Percentiles rank a stretch among this genome's conserved stretches.
These are phyloP conservation scores for Cadophora malorum DNA, from an alignment of 2,329 filamentous ascomycete genomes.

Conservation along the genomic window DNA sequence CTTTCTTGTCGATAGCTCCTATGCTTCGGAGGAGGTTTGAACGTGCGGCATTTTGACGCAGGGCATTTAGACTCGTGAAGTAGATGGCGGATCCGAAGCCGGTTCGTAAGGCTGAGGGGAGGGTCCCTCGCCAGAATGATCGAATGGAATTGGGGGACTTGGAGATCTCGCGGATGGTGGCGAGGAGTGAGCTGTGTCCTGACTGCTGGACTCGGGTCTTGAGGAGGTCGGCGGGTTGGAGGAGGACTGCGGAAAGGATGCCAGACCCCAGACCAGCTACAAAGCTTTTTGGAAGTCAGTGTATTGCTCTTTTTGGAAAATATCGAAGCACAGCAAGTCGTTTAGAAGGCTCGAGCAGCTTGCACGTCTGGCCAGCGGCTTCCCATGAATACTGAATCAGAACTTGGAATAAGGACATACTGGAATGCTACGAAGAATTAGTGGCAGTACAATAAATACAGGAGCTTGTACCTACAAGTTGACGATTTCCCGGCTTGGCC, in stretches of 20 bases:
- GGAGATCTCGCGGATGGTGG: constrained; percentile 74
- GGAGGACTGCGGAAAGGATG: constrained; percentile 83
- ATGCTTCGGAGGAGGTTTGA: constrained; percentile 49
- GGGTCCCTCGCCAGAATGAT: constrained; percentile 88
- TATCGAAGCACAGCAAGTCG: background rate
- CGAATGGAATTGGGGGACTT: constrained; percentile 66
- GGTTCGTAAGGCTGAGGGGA: constrained; percentile 91
- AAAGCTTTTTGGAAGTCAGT: constrained; percentile 55
- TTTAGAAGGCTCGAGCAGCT: background rate
- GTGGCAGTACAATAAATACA: background rate
- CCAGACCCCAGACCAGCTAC: constrained; percentile 87
- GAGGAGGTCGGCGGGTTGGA: constrained; percentile 94
- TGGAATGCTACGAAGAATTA: constrained; percentile 68
- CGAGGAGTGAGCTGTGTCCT: constrained; percentile 69
- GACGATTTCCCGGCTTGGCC: constrained; percentile 55
- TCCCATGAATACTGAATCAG: background rate
- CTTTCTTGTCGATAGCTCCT: constrained; percentile 38
- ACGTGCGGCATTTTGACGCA: constrained; percentile 71
- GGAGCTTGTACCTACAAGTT: constrained; percentile 50
- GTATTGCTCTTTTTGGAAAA: background rate
- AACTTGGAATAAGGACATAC: constrained; percentile 18
- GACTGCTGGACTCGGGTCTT: constrained; percentile 97
- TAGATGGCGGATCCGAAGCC: constrained; percentile 94
- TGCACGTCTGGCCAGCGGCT: background rate
- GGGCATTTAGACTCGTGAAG: constrained; percentile 84